Evolutionary conservation across 805 yeast species (phyloP), one percentile per base, ranked within the genome.

Genomic region (Komagataella kurtzmanii): DNA sequence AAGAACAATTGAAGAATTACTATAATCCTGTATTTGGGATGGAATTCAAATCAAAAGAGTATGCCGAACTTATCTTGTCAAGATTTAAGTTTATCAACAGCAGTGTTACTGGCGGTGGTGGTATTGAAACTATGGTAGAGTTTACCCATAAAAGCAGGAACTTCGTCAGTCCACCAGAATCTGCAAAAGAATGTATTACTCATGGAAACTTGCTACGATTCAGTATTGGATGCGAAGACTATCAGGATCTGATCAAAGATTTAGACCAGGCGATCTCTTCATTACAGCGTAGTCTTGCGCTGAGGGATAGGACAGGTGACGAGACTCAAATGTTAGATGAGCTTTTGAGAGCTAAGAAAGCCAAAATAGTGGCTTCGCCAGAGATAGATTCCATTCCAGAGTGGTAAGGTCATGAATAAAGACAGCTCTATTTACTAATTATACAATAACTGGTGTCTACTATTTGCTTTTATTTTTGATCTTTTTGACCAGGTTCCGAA

Each of bases 181-280:
- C 23, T 14, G 18, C 19, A 8, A 19, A 44, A n/a, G 47, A 23
- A 8, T 46, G 43, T 19, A 44, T 47, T 12, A 24, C 19, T 8
- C 44, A 46, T 24, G 55, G 63, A 8, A 62, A 61, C 50, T 59
- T 76, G 47, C 60, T 77, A 49, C 62, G 81, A 54, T 66, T 77
- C 45, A 74, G 79, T 54, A 68, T 76, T n/a, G 82, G 82, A 3
- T 70, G 77, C 51, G 81, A 77, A 55, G 74, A 76, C 57, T 66
- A 67, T 44, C 73, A 73, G 23, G 81, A 77, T 60, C 69, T 77
- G 52, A 69, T 75, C 21, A 69, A 68, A 46, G 81, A 77, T 59
- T 63, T 76, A 8, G 66, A 64, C 51, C 69, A 61, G 24, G 79
- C 79, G 1, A 30, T 30, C 12, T 30, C 40, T 4, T 30, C 40